Evolutionary conservation across 768 basidiomycete species (phyloP).

Genomic region (Amanita muscaria): DNA sequence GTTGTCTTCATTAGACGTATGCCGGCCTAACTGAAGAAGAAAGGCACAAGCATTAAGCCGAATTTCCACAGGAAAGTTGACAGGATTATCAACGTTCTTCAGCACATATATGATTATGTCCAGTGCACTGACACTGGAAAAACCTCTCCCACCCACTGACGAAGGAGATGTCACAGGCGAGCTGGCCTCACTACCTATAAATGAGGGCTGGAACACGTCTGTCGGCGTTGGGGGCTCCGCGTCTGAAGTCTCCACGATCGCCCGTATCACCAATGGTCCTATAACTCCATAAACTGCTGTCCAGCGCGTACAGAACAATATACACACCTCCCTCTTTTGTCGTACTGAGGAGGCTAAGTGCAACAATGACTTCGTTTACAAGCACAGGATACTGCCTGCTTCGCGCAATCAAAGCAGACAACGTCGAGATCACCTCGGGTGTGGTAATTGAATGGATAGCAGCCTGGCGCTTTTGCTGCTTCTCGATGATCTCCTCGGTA

Average conservation of each 20-base stretch:
- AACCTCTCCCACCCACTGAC: slow-evolving; percentile 22
- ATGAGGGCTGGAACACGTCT: slow-evolving; percentile 29
- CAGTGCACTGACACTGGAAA: slow-evolving; percentile 47
- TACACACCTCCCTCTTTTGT: slow-evolving; percentile 50
- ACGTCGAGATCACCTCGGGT: slow-evolving; percentile 45
- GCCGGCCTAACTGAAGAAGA: slow-evolving; percentile 52
- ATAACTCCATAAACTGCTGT: slow-evolving; percentile 7
- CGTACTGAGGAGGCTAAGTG: slow-evolving; percentile 68
- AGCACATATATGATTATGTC: slow-evolving; percentile 63
- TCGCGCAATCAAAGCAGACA: slow-evolving; percentile 65
- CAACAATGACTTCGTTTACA: slow-evolving; percentile 84
- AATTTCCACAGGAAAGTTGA: slow-evolving; percentile 64
- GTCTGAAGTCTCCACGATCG: slow-evolving; percentile 37
- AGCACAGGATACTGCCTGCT: slow-evolving; percentile 78
- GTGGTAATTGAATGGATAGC: slow-evolving; percentile 47
- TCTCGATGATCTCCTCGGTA: slow-evolving; percentile 27
- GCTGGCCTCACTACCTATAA: slow-evolving; percentile 34
- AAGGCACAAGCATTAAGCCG: slow-evolving; percentile 70
- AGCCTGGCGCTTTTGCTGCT: slow-evolving; percentile 40
- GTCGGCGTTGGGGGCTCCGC: slow-evolving; percentile 21
- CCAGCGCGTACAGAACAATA: slow-evolving; percentile 17
- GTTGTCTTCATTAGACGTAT: slow-evolving; percentile 40
- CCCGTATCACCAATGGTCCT: slow-evolving; percentile 58
- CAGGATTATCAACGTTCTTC: slow-evolving; percentile 44
- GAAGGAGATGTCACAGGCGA: slow-evolving; percentile 39